Evolutionary conservation across 2,329 filamentous ascomycete species (phyloP).

Genomic region (Exophiala xenobiotica): DNA sequence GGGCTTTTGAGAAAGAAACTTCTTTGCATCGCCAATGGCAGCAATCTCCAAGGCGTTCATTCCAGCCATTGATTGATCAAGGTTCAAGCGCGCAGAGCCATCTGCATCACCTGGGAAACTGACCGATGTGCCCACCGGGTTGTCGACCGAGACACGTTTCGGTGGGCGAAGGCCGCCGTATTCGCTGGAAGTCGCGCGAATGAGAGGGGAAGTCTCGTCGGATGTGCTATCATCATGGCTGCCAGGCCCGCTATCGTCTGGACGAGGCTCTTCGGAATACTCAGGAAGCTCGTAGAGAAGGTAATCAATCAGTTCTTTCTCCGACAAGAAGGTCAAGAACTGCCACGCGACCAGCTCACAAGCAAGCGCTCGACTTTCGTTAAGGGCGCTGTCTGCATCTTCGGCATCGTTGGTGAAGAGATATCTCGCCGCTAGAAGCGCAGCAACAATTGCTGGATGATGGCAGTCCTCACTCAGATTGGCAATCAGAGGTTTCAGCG

Average conservation of each 20-base stretch:
- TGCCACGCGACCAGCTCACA: conserved; percentile 65
- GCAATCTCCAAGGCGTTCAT: conserved; percentile 87
- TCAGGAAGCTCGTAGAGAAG: conserved; percentile 54
- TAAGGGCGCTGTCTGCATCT: conserved; percentile 55
- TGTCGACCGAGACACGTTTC: conserved; percentile 15
- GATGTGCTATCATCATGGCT: conserved; percentile 13
- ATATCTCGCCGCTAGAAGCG: conserved; percentile 59
- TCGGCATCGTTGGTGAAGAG: conserved; percentile 52
- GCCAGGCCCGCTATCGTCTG: conserved; percentile 18
- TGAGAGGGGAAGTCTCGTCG: conserved; percentile 35
- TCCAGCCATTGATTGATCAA: conserved; percentile 70
- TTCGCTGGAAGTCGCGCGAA: conserved; percentile 22
- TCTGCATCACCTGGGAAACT: conserved; percentile 10
- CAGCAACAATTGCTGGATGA: conserved; percentile 45
- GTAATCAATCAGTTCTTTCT: conserved; percentile 58
- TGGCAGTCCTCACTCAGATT: conserved; percentile 43
- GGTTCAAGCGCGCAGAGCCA: conserved; percentile 47
- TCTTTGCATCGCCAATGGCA: conserved; percentile 76
- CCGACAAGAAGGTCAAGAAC: conserved; percentile 56
- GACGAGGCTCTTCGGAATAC: conserved; percentile 3
- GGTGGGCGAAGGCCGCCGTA: conserved; percentile 18
- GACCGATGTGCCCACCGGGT: conserved; percentile 7
- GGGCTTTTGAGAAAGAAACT: conserved; percentile 75
- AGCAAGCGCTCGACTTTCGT: conserved; percentile 56
- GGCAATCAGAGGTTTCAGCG: conserved; percentile 40